A percentile compares a stretch with the other conserved stretches of the same genome.
Conservation (phyloP, 2,329 filamentous ascomycete species). For the Rachicladosporium sp. region DNA sequence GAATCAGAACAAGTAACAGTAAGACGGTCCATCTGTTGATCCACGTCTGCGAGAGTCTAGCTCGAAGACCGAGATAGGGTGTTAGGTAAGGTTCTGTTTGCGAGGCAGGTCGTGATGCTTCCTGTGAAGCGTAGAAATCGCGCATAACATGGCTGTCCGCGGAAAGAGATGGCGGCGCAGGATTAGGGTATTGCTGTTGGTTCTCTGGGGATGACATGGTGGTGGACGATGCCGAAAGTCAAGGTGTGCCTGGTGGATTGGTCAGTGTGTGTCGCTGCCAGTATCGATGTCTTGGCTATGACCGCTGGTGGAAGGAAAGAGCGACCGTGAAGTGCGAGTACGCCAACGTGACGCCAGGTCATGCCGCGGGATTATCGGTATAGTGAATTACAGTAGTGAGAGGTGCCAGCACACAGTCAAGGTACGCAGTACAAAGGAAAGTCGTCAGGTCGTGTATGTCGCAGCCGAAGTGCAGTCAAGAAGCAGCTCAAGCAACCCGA, state of each 20-base stretch:
- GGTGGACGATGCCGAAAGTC: slow-evolving; percentile 16
- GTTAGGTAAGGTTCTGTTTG: slow-evolving; percentile 61
- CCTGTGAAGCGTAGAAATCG: slow-evolving; percentile 46
- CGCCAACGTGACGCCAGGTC: slow-evolving; percentile 3
- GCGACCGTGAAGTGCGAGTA: background rate
- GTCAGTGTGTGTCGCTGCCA: slow-evolving; percentile 2
- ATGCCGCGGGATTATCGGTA: background rate
- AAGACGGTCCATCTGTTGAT: slow-evolving; percentile 95
- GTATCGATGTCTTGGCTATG: background rate
- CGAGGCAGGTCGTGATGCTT: slow-evolving; percentile 43
- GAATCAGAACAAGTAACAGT: slow-evolving; percentile 69
- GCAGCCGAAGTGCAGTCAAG: slow-evolving; percentile 2
- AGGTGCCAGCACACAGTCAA: slow-evolving; percentile 5
- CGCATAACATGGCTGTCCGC: slow-evolving; percentile 50
- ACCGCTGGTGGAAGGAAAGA: background rate
- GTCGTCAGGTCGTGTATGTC: slow-evolving; percentile 9
- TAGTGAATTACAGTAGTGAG: slow-evolving; percentile 8
- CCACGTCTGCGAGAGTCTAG: slow-evolving; percentile 90
- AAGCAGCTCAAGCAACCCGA: slow-evolving; percentile 4
- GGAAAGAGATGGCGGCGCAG: slow-evolving; percentile 46
- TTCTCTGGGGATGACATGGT: slow-evolving; percentile 39
- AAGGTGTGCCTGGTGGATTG: slow-evolving; percentile 13
- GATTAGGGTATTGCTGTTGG: slow-evolving; percentile 42
- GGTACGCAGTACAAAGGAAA: slow-evolving; percentile 10
- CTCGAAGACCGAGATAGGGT: slow-evolving; percentile 80